Evolutionary conservation across 441 rosid genomes (phyloP).

Genomic region (Mallotus repandus): DNA sequence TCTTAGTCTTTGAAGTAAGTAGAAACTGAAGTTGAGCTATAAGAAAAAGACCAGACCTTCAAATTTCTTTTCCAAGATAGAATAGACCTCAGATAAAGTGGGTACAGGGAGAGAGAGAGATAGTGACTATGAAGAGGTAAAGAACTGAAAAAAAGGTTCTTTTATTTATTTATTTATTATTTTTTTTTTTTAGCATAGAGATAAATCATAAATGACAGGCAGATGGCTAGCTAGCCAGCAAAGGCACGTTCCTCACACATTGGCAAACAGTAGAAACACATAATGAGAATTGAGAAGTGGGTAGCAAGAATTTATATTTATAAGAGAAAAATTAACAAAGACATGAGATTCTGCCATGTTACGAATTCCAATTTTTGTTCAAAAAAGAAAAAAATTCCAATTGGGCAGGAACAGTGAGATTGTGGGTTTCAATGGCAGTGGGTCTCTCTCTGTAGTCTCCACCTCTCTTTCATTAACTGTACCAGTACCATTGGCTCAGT

Average conservation of each 20-base stretch:
- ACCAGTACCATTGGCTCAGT: neutral
- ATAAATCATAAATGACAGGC: neutral
- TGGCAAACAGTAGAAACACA: constrained; percentile 26
- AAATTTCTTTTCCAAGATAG: constrained; percentile 45
- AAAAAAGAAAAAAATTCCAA: no score
- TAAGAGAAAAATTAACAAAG: constrained; percentile 22
- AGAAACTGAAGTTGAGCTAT: constrained; percentile 19
- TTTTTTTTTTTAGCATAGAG: neutral
- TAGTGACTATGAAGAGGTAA: constrained; percentile 17
- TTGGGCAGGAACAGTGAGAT: constrained; percentile 20
- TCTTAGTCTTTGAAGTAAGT: neutral
- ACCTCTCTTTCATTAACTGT: neutral
- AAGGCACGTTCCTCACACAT: constrained; percentile 31
- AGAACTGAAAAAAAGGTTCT: neutral
- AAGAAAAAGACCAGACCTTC: constrained; percentile 41
- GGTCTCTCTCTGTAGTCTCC: no score
- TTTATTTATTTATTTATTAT: neutral
- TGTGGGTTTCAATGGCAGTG: constrained; percentile 13
- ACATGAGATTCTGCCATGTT: constrained; percentile 29
- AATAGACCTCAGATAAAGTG: constrained; percentile 22
- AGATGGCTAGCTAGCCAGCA: neutral
- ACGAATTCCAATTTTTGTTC: constrained; percentile 19
- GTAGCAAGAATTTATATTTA: constrained; percentile 21
- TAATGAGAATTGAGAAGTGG: neutral
- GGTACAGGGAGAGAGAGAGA: constrained; percentile 12